Conservation (phyloP, 2,329 filamentous ascomycete species). For the Dendrostoma leiphaemia region DNA sequence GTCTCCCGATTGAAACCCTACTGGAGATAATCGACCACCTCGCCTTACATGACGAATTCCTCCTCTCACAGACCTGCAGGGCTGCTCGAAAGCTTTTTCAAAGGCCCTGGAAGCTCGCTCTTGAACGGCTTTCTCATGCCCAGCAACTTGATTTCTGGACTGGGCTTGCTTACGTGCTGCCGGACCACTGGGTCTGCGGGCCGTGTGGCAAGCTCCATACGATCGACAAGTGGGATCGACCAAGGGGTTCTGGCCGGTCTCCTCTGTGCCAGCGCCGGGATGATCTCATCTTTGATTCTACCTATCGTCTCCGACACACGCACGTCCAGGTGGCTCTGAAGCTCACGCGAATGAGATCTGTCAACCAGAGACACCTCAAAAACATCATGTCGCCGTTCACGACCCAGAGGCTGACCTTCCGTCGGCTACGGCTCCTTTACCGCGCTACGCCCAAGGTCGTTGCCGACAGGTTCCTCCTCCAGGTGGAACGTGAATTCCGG, state of each 20-base stretch:
- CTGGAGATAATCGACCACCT: not conserved
- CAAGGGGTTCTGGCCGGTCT: not conserved
- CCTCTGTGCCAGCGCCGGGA: not conserved
- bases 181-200: not conserved
- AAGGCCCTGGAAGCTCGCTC: not conserved
- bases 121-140: not conserved
- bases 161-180: not conserved
- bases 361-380: not conserved
- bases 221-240: not conserved
- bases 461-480: not conserved
- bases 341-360: not conserved
- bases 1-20: not conserved
- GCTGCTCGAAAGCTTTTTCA: not conserved
- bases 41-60: not conserved
- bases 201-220: not conserved
- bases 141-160: not conserved
- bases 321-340: not conserved
- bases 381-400: not conserved
- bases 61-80: not conserved
- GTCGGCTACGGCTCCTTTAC: not conserved
- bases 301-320: not conserved
- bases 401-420: not conserved
- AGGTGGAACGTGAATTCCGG: not conserved
- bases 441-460: not conserved
- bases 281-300: not conserved